Evolutionary conservation across 2,329 filamentous ascomycete species (phyloP), one percentile per base, ranked within the genome.

Genomic region (Penicillium paneum): DNA sequence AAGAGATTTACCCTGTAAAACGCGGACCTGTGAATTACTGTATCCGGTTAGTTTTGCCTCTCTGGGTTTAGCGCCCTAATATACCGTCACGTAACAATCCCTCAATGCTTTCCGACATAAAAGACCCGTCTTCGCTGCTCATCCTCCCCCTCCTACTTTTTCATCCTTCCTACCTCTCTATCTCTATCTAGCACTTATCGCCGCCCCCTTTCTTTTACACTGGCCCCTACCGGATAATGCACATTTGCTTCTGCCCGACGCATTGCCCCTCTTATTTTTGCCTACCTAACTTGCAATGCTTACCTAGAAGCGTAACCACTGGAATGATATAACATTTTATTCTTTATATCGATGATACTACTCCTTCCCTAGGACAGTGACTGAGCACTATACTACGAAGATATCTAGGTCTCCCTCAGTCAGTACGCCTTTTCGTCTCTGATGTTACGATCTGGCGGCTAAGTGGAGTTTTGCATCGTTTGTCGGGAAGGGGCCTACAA

Each of bases 171-270:
- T 40, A 10, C 46, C 38, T 41, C 46, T 49, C 46, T 49, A 34
- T 49, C n/a, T 34, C 41, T 49, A 34, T 49, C n/a, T 34, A 41
- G 28, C 34, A 49, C 46, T 49, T 17, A 49, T 40, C 10, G 28
- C 46, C 35, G 5, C 36, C 36, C 46, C 17, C 26, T 49, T 41
- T 40, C n/a, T 49, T 44, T 49, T 48, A 29, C n/a, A 40, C 11
- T 49, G 3, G 46, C 35, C 45, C 45, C 45, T 34, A 48, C 45
- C 15, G 15, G 39, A 8, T 21, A 38, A 21, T 29, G 2, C n/a
- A 24, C 17, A 31, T 40, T 49, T 52, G 21, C 44, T 52, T 52
- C 24, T 49, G 51, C 40, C 49, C 45, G 39, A 59, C 52, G 34
- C 52, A 57, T 49, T 49, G 7, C 35, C n/a, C 46, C 46, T 40